phyloP scores from a whole-genome alignment of 2,329 filamentous ascomycete species.

The Pseudogymnoascus sp. region DNA sequence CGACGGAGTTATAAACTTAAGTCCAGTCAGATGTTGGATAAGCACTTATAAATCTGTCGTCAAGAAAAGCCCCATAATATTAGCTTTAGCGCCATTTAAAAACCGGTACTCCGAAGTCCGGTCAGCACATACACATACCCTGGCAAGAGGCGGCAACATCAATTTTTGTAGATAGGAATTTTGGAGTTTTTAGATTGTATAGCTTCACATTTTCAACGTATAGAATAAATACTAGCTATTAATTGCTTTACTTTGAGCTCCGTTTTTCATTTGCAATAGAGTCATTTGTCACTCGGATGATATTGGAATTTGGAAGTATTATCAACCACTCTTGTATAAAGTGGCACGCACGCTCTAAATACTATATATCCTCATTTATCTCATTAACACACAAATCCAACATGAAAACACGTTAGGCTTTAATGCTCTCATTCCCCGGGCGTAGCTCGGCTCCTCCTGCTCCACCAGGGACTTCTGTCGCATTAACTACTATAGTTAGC shows the following conservation, averaged over 20 bases:
- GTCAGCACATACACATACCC: background rate
- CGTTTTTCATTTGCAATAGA: background rate
- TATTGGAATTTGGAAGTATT: background rate
- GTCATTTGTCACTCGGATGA: background rate
- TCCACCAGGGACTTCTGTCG: background rate
- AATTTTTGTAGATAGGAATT: background rate
- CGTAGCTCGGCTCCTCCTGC: background rate
- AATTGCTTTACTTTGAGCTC: background rate
- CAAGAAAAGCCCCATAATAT: background rate
- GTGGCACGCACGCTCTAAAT: background rate
- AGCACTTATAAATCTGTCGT: background rate
- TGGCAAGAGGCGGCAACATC: background rate
- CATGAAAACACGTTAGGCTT: background rate
- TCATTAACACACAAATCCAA: background rate
- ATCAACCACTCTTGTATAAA: background rate
- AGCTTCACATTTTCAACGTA: background rate
- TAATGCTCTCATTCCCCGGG: background rate
- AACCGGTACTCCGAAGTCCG: background rate
- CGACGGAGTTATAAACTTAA: background rate
- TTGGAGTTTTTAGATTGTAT: background rate
- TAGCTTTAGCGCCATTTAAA: background rate
- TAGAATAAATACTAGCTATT: background rate
- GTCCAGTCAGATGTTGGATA: background rate
- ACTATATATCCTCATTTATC: background rate
- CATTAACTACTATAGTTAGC: slow-evolving; percentile 3